Base-by-base conservation (phyloP, 345 rosid species). In the Acer saccharum region DNA sequence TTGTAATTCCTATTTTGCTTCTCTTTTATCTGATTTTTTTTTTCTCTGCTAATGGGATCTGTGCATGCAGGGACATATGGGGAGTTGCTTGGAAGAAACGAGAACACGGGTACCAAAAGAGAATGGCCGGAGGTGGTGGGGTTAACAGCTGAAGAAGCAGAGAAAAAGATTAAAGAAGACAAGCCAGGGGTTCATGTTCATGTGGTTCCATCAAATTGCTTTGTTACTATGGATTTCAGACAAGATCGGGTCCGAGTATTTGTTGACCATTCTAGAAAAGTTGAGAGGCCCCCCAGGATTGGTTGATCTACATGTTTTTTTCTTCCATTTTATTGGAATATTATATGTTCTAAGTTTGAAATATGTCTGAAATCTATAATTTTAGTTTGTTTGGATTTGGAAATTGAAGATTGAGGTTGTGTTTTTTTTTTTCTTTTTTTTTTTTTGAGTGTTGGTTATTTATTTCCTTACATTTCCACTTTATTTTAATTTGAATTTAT, bases 61-160 rank as follows among this genome's bases (percentile, higher is more conserved):
- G 11, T 76, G n/a, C 29, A 27, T 27, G 29, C 82, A 88, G 86
- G 86, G 68, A 65, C 75, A 12, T 73, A 74, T 12, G 87, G 84
- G 61, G 29, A 25, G 11, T 23, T 73, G 21, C 23, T 43, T 35
- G 86, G 81, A 71, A 32, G 81, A 50, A 83, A 69, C 67, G 10
- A 77, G n/a, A 83, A 62, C 67, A 17, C 77, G 29, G 64, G 50
- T 8, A 8, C 52, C 10, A 82, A 83, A 75, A 79, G 18, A 68
- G 72, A 76, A 17, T 90, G 94, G 89, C 90, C 90, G 0, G 90
- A 87, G 78, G 69, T 88, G 54, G 88, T 87, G 13, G 94, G 90
- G 10, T 62, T 82, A 21, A 75, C 77, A 6, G 83, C 83, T 0
- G 88, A 83, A 13, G 92, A 83, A 84, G 89, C 88, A 6, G 86